A percentile compares a stretch with the other conserved stretches of the same genome.
phyloP scores from a whole-genome alignment of 1,284 basidiomycete species.

The Ustilago lituana region DNA sequence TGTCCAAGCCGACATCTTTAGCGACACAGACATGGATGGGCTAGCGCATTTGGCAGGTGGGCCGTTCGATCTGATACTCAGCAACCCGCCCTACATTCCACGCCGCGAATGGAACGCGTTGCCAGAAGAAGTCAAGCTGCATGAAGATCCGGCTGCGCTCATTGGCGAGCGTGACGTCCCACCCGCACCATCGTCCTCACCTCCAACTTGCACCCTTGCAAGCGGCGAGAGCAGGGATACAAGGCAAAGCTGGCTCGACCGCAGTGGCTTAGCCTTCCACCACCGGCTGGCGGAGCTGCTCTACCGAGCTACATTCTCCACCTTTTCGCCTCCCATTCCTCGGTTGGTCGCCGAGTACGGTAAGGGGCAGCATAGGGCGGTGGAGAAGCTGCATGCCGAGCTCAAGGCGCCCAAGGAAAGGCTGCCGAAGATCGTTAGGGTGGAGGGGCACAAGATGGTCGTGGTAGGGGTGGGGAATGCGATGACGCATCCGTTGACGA shows the following conservation, averaged over 20 bases:
- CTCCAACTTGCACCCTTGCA: no score
- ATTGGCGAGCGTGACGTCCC: slow-evolving; percentile 27
- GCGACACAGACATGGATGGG: slow-evolving; percentile 16
- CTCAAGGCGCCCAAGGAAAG: slow-evolving; percentile 9
- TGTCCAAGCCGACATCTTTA: slow-evolving; percentile 31
- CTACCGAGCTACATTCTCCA: slow-evolving; percentile 18
- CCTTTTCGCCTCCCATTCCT: not conserved
- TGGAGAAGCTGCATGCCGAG: slow-evolving; percentile 15
- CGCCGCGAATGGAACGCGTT: slow-evolving; percentile 26
- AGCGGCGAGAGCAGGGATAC: not conserved
- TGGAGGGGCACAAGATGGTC: slow-evolving; percentile 15
- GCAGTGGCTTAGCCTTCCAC: slow-evolving; percentile 27
- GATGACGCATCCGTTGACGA: slow-evolving; percentile 39
- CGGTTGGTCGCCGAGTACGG: slow-evolving; percentile 41
- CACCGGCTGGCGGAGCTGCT: slow-evolving; percentile 22
- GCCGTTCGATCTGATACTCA: slow-evolving; percentile 31
- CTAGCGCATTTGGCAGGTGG: slow-evolving; percentile 11
- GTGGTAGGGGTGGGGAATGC: slow-evolving; percentile 37
- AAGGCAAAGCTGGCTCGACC: slow-evolving; percentile 12
- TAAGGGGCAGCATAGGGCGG: slow-evolving; percentile 29
- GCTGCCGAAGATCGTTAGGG: slow-evolving; percentile 5
- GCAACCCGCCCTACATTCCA: slow-evolving; percentile 48
- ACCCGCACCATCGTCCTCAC: not conserved
- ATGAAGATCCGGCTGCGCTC: slow-evolving; percentile 38
- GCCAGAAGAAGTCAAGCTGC: slow-evolving; percentile 14